Conservation (phyloP, 495 filamentous ascomycete species). For the Tetracladium marchalianum region DNA sequence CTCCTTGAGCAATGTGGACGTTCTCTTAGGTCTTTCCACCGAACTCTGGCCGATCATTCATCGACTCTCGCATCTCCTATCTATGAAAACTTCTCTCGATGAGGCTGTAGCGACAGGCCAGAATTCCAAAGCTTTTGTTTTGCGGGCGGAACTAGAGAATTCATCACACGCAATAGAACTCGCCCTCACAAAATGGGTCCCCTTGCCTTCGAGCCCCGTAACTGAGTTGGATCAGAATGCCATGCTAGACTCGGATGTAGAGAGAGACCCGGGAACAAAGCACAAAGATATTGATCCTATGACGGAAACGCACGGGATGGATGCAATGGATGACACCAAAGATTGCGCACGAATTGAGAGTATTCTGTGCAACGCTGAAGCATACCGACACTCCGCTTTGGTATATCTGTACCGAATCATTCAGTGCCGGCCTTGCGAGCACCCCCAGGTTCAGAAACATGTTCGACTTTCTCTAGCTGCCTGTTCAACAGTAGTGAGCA, state of each 20-base stretch:
- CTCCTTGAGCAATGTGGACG: conserved; percentile 44
- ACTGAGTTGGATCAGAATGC: not conserved
- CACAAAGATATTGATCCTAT: conserved; percentile 17
- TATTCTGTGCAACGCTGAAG: conserved; percentile 51
- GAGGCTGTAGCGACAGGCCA: conserved; percentile 27
- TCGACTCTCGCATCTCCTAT: conserved; percentile 44
- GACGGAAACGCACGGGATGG: not conserved
- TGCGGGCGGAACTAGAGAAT: conserved; percentile 44
- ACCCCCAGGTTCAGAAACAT: conserved; percentile 40
- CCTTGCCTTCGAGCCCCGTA: conserved; percentile 21
- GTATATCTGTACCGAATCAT: conserved; percentile 52
- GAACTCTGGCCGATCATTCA: conserved; percentile 56
- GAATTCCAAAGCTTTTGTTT: conserved; percentile 38
- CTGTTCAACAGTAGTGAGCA: conserved; percentile 39
- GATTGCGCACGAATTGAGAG: conserved; percentile 22
- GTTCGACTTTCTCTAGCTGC: conserved; percentile 37
- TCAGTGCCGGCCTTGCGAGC: conserved; percentile 30
- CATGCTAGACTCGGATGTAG: not conserved
- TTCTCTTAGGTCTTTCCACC: conserved; percentile 50
- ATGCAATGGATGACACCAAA: not conserved
- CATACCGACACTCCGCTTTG: conserved; percentile 50
- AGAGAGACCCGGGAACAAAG: conserved; percentile 2
- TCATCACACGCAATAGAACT: conserved; percentile 45
- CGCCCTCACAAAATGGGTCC: conserved; percentile 45
- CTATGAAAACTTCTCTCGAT: conserved; percentile 39